Base-by-base conservation (phyloP, 371 early-diverging fungal species). In the Apophysomyces ossiformis region DNA sequence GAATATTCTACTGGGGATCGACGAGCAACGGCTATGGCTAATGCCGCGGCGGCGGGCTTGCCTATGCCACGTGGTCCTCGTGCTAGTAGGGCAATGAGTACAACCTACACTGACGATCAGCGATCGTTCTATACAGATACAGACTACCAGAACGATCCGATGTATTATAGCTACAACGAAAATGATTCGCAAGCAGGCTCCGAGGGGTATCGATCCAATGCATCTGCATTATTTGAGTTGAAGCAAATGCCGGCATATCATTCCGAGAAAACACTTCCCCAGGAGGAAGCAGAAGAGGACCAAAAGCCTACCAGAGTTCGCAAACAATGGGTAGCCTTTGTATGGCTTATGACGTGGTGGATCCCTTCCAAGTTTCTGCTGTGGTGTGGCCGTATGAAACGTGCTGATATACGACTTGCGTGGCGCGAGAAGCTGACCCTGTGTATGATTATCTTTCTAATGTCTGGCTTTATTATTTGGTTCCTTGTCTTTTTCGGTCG, bases 401-500 rank as follows among this genome's bases (percentile, higher is more conserved):
- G 84, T 15, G 73, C 73, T 26, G 95, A 96, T 72, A 85, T 92
- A 60, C 88, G 88, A 39, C 86, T 93, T 69, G 95, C 96, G 4
- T 96, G 96, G 96, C 86, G 95, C 54, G 96, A 96, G 73, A 95
- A 96, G 80, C 84, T 96, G 5, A 88, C 95, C 0, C 83, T 96
- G 32, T 94, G 93, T 70, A 72, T 91, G 60, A 65, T 96, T 45
- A 94, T 96, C 66, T 72, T 90, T 45, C 69, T 92, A 26, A 66
- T 91, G 75, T 92, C 90, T 61, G 78, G 81, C 5, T 67, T 86
- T 61, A 84, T 93, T 47, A 79, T 96, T 21, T 92, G 95, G 78
- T 93, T 91, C 73, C 92, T 96, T 59, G 85, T 91, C 4, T 87
- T 91, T 37, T 79, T 95, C 37, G 93, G 95, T 4, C 71, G 85